Conservation (phyloP, 1,284 basidiomycete genomes). For the Ganoderma resinaceum region DNA sequence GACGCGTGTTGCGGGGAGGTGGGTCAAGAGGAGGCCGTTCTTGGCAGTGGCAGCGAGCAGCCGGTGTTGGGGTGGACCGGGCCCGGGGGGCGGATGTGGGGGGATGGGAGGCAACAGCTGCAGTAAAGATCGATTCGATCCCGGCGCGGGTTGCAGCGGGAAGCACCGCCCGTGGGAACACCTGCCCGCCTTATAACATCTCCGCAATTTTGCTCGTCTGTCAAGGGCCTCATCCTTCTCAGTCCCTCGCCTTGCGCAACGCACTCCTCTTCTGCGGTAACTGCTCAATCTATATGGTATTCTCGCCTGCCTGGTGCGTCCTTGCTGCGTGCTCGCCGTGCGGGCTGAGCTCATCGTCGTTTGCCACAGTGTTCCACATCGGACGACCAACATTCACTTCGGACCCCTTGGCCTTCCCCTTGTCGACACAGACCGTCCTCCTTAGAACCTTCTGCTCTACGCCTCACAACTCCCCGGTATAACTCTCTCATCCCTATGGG, state of each 20-base stretch:
- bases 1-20: background rate
- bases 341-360: background rate
- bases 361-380: conserved; percentile 40
- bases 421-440: conserved; percentile 77
- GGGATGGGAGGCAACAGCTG: background rate
- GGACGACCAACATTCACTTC: conserved; percentile 65
- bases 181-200: conserved; percentile 20
- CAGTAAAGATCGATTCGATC: conserved; percentile 1
- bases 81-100: background rate
- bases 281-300: conserved; percentile 37
- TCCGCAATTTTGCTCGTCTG: conserved; percentile 24
- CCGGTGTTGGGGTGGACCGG: conserved; percentile 4
- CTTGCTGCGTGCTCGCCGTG: background rate
- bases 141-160: conserved; percentile 4
- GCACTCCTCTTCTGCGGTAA: conserved; percentile 17
- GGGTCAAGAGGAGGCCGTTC: background rate
- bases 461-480: conserved; percentile 17
- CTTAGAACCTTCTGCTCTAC: conserved; percentile 55
- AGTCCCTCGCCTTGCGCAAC: conserved; percentile 17
- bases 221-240: conserved; percentile 35
- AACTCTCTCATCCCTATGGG: conserved; percentile 56
- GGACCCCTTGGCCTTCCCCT: conserved; percentile 65
- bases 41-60: background rate
- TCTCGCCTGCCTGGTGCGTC: conserved; percentile 37
- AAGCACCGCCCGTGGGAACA: conserved; percentile 32